These are phyloP conservation scores for Hypholoma sublateritium DNA, from an alignment of 768 basidiomycete species.

Conservation along the genomic window DNA sequence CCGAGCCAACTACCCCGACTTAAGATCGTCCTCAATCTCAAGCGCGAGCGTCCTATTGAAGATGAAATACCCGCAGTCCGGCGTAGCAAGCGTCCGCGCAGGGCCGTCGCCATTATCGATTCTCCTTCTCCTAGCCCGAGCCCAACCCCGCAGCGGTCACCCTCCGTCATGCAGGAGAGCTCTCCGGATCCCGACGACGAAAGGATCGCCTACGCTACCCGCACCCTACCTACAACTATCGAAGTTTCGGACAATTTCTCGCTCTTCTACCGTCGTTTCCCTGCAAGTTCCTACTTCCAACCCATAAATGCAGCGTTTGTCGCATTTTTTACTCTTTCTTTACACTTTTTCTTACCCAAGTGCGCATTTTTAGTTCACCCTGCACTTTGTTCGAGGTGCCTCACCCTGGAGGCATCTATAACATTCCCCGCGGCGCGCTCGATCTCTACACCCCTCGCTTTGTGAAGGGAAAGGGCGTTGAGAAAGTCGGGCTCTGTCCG, in stretches of 20 bases:
- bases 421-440: conserved; percentile 55
- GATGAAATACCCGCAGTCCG: conserved; percentile 13
- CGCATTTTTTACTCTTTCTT: conserved; percentile 1
- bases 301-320: conserved; percentile 38
- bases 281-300: conserved; percentile 56
- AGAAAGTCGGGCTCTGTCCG: conserved; percentile 78
- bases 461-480: conserved; percentile 63
- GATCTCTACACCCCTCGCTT: conserved; percentile 83
- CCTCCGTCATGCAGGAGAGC: neutral
- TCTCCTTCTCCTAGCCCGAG: conserved; percentile 6
- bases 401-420: conserved; percentile 53
- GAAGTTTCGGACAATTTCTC: conserved; percentile 50
- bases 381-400: conserved; percentile 31
- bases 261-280: conserved; percentile 71
- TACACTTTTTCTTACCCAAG: neutral
- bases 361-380: conserved; percentile 29
- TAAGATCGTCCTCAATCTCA: conserved; percentile 18
- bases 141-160: neutral
- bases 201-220: conserved; percentile 27
- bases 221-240: conserved; percentile 53
- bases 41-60: conserved; percentile 8
- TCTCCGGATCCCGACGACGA: neutral
- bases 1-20: conserved; percentile 8
- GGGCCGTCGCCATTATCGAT: conserved; percentile 5
- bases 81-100: conserved; percentile 23